Percentiles rank a stretch among this genome's conserved stretches.
Evolutionary conservation across 2,329 filamentous ascomycete genomes (phyloP).

Genomic region (Tolypocladium cylindrosporum): DNA sequence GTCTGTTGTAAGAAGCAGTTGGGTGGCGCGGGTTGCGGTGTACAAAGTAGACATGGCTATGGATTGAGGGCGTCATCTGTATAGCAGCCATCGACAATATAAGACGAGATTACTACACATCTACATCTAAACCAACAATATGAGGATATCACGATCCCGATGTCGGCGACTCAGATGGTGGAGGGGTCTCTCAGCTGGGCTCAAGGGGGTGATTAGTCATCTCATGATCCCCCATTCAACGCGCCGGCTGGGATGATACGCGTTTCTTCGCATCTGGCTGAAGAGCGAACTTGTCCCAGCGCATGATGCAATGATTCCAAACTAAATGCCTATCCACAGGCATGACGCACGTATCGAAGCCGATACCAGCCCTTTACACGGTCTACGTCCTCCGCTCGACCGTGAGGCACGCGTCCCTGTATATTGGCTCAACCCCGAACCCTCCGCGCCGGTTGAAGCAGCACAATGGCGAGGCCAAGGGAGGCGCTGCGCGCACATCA

Average conservation of each 20-base stretch:
- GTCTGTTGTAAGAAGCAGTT: slow-evolving; percentile 48
- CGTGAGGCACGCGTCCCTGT: slow-evolving; percentile 59
- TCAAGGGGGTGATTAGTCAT: background rate
- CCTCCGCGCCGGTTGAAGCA: slow-evolving; percentile 76
- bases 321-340: slow-evolving; percentile 3
- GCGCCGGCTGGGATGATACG: background rate
- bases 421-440: slow-evolving; percentile 88
- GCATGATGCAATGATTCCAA: background rate
- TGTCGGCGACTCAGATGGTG: background rate
- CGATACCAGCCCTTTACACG: slow-evolving; percentile 81
- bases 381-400: slow-evolving; percentile 88
- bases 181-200: too few relatives aligned
- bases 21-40: background rate
- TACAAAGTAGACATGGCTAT: background rate
- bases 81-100: background rate
- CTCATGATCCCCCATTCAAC: background rate
- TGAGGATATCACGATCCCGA: background rate
- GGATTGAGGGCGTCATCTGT: background rate
- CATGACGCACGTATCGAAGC: slow-evolving; percentile 36
- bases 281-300: background rate
- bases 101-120: background rate
- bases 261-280: background rate
- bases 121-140: background rate
- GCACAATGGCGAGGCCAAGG: slow-evolving; percentile 78
- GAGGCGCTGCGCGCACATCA: slow-evolving; percentile 72